Percentiles rank a stretch among this genome's conserved stretches.
Conservation (phyloP, 1,284 basidiomycete species). For the Rhodotorula sp. region DNA sequence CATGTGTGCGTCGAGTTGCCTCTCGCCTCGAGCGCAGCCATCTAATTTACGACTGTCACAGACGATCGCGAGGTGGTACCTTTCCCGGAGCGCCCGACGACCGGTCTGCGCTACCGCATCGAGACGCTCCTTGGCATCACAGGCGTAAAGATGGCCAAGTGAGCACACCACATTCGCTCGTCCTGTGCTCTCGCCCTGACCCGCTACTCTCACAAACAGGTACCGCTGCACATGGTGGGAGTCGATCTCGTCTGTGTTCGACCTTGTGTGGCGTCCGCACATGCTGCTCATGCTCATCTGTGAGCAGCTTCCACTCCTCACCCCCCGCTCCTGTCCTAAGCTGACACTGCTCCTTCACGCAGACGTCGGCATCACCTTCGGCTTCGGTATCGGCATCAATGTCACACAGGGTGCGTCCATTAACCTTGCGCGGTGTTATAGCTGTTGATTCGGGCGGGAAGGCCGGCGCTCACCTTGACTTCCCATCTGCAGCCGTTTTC, state of each 20-base stretch:
- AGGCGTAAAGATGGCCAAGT: conserved; percentile 62
- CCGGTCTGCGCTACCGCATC: conserved; percentile 60
- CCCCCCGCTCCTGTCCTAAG: too few relatives aligned
- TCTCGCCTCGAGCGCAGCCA: background rate
- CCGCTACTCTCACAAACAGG: background rate
- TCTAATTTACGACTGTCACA: conserved; percentile 43
- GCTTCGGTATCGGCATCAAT: conserved; percentile 60
- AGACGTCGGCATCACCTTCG: conserved; percentile 30
- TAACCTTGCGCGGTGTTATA: background rate
- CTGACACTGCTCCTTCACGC: background rate
- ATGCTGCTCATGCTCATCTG: conserved; percentile 60
- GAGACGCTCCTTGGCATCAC: conserved; percentile 68
- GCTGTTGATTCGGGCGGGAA: background rate
- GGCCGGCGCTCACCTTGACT: background rate
- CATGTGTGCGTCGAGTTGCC: conserved; percentile 48
- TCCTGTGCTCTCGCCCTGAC: background rate
- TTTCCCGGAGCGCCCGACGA: conserved; percentile 54
- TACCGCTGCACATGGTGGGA: conserved; percentile 63
- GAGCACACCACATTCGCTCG: background rate
- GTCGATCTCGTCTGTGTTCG: conserved; percentile 52
- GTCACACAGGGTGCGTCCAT: conserved; percentile 61
- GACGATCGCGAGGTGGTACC: conserved; percentile 64
- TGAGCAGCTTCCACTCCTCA: conserved; percentile 48
- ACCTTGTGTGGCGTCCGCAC: conserved; percentile 36
- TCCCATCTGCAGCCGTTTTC: conserved; percentile 52